phyloP scores from a whole-genome alignment of 306 rosid genomes.

The Lagenaria siceraria region DNA sequence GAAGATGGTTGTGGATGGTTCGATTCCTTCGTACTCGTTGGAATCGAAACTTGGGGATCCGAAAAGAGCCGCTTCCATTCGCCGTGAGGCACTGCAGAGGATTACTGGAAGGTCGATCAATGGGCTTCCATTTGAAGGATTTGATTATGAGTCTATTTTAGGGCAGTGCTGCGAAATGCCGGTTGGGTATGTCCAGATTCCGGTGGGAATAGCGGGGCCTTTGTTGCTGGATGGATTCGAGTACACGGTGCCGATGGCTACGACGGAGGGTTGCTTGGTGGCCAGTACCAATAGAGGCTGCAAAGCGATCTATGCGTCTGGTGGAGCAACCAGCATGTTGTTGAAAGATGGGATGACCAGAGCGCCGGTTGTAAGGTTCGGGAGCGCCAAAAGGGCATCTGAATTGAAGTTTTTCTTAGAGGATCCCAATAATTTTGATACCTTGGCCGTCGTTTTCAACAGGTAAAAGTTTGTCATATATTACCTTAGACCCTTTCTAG shows the following conservation, averaged over 20 bases:
- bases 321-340: constrained; percentile 8
- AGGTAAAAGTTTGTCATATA: not conserved
- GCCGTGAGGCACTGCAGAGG: constrained; percentile 7
- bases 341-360: constrained; percentile 10
- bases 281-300: constrained; percentile 12
- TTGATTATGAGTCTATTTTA: constrained; percentile 10
- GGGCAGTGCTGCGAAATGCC: constrained; percentile 16
- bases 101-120: constrained; percentile 1
- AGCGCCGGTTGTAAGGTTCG: constrained; percentile 12
- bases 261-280: constrained; percentile 12
- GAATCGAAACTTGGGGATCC: constrained; percentile 8
- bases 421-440: not conserved
- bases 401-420: constrained; percentile 10
- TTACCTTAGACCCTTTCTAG: not conserved
- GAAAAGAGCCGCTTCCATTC: not conserved
- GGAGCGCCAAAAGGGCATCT: constrained; percentile 9
- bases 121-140: constrained; percentile 6
- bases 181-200: constrained; percentile 9
- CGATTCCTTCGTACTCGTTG: constrained; percentile 1
- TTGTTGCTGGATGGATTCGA: constrained; percentile 10
- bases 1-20: constrained; percentile 1
- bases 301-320: constrained; percentile 7
- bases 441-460: constrained; percentile 10
- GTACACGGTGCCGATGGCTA: constrained; percentile 9
- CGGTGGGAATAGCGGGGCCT: constrained; percentile 13